Conservation (phyloP, 805 yeast species). For the Nakazawaea molendinolei region DNA sequence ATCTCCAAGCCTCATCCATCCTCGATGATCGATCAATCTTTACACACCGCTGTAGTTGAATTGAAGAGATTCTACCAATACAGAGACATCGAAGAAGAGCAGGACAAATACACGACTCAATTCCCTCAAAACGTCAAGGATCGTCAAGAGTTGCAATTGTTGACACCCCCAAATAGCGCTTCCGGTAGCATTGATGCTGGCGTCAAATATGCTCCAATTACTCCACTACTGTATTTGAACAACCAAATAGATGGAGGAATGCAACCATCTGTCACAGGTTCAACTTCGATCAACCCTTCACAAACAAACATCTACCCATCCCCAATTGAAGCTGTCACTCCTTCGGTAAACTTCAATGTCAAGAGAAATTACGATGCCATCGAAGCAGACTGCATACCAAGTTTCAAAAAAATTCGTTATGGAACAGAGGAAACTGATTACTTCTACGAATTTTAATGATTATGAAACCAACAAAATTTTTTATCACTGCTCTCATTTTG, state of each 20-base stretch:
- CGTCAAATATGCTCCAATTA: constrained; percentile 7
- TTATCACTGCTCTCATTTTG: no score
- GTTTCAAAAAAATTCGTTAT: constrained; percentile 2
- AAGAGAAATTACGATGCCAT: constrained; percentile 5
- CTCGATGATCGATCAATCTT: constrained; percentile 7
- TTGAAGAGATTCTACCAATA: constrained; percentile 7
- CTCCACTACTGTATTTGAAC: constrained; percentile 1
- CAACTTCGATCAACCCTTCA: no score
- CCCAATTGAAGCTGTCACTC: constrained; percentile 8
- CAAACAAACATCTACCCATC: constrained; percentile 9
- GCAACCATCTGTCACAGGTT: no score
- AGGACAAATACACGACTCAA: not conserved
- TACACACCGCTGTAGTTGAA: not conserved
- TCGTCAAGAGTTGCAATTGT: constrained; percentile 4
- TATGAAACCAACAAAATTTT: not conserved
- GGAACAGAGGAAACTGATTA: not conserved
- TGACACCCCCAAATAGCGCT: constrained; percentile 12
- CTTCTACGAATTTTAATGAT: not conserved
- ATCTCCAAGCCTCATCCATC: constrained; percentile 6
- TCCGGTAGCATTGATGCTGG: constrained; percentile 13
- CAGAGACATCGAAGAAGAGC: not conserved
- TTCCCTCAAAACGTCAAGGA: not conserved
- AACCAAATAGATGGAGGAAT: not conserved
- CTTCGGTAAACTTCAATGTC: not conserved
- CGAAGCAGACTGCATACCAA: not conserved